Base-by-base conservation (phyloP, 1,284 basidiomycete genomes). In the Mrakiaceae sp. region DNA sequence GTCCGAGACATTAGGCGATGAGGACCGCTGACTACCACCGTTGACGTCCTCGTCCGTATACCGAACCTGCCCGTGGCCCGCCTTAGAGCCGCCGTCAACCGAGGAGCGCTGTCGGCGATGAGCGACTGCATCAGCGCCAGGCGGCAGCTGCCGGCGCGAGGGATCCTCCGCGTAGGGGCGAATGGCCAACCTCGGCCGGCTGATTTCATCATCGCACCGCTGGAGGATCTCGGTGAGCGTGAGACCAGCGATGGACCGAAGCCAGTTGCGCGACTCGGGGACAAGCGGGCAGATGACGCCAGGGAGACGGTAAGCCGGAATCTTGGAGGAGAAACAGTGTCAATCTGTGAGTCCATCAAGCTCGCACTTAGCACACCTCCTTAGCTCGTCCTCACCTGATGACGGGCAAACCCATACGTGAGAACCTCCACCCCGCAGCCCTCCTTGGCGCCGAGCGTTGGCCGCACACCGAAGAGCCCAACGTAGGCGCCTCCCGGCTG, bases 321-420 rank as follows among this genome's bases (percentile, higher is more conserved):
- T 79, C 67, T 69, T 14, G 16, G 2, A 43, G 42, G 47, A 14
- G 11, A 2, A 5, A 5, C 16, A 44, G 49, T 16, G 27, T 27
- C 27, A 27, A 27, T 27, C 27, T 27, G 27, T 27, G 27, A 27
- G 27, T 27, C 27, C 27, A 27, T 27, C 27, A 27, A 27, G 27
- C 27, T 27, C 27, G 27, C 27, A 27, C 27, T 27, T 27, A 27
- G 27, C 27, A 27, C 27, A 27, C 27, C 27, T 27, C 27, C 27
- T 27, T 27, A 27, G 27, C 27, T 27, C 27, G 27, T 27, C 40
- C 62, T 57, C 9, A 68, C 68, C 71, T 80, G 79, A 68, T 80
- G 79, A 40, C 78, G 75, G 44, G 79, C 79, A 72, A 80, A 80
- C 70, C 78, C 77, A 74, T 80, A 81, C 11, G 79, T 79, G 4